A percentile compares a stretch with the other conserved stretches of the same genome.
Evolutionary conservation across 192 early-diverging fungal genomes (phyloP).

Genomic region (Polychytrium aggregatum): DNA sequence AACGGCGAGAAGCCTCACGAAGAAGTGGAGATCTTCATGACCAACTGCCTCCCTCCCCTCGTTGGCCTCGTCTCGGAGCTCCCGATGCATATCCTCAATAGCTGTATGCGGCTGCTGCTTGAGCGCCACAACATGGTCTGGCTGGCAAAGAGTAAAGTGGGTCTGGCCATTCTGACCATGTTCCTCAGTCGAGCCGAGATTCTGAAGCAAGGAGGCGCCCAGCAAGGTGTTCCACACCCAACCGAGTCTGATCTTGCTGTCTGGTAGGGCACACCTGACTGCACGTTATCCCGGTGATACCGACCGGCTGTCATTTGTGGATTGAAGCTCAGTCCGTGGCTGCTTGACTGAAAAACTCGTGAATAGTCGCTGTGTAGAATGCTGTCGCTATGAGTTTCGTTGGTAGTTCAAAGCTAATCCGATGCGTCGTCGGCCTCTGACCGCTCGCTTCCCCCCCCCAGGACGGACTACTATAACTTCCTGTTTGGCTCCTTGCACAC

Average conservation of each 20-base stretch:
- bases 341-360: too few relatives aligned
- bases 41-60: slow-evolving; percentile 74
- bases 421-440: slow-evolving; percentile 1
- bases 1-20: slow-evolving; percentile 2
- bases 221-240: slow-evolving; percentile 39
- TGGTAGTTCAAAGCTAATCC: too few relatives aligned
- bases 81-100: slow-evolving; percentile 70
- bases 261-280: slow-evolving; percentile 36
- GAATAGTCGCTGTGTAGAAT: too few relatives aligned
- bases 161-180: slow-evolving; percentile 81
- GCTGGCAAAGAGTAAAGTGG: slow-evolving; percentile 71
- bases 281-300: too few relatives aligned
- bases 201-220: slow-evolving; percentile 54
- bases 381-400: too few relatives aligned
- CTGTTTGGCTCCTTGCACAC: slow-evolving; percentile 69
- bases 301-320: too few relatives aligned
- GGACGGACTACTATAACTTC: slow-evolving; percentile 73
- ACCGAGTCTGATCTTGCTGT: slow-evolving; percentile 39
- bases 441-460: slow-evolving; percentile 8
- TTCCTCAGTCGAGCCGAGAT: slow-evolving; percentile 82
- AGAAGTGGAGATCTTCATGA: slow-evolving; percentile 71
- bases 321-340: too few relatives aligned
- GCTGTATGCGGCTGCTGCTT: slow-evolving; percentile 69
- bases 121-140: slow-evolving; percentile 81
- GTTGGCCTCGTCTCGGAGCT: slow-evolving; percentile 72